phyloP scores from a whole-genome alignment of 345 rosid genomes.

The sweet orange (Citrus sinensis) region DNA sequence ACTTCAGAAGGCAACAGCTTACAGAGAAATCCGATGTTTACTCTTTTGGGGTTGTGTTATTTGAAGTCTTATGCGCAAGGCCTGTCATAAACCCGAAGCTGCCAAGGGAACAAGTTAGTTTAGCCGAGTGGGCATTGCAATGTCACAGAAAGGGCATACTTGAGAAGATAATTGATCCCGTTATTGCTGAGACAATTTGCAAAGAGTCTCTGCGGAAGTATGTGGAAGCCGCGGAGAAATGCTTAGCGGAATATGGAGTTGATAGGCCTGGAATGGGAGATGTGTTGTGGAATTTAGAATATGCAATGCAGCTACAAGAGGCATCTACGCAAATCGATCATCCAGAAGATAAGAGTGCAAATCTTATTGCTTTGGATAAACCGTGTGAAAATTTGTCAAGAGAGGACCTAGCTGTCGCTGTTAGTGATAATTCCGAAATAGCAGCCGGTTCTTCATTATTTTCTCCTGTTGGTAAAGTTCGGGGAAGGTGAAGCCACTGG shows the following conservation, averaged over 20 bases:
- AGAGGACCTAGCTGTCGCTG: background rate
- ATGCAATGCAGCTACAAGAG: constrained; percentile 76
- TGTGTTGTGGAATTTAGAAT: constrained; percentile 82
- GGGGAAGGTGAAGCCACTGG: constrained; percentile 16
- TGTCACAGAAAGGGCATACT: constrained; percentile 57
- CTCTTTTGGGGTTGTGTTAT: constrained; percentile 83
- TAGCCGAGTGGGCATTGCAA: constrained; percentile 83
- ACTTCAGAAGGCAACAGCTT: constrained; percentile 78
- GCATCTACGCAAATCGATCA: constrained; percentile 41
- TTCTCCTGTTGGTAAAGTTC: constrained; percentile 22
- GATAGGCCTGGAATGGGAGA: constrained; percentile 89
- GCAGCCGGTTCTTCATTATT: constrained; percentile 23
- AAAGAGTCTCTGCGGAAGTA: constrained; percentile 55
- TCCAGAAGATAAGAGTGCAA: constrained; percentile 38
- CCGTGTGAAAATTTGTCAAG: background rate
- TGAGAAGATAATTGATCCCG: constrained; percentile 61
- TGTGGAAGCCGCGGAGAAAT: constrained; percentile 82
- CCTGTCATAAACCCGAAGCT: constrained; percentile 58
- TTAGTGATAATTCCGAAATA: constrained; percentile 22
- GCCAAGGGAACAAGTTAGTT: constrained; percentile 68
- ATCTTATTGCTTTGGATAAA: constrained; percentile 17
- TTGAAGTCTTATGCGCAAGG: constrained; percentile 77
- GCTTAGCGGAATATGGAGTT: constrained; percentile 75
- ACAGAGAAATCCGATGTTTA: constrained; percentile 88
- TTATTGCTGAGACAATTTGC: constrained; percentile 41